Conservation (phyloP, 2,329 filamentous ascomycete genomes). For the Apiospora hydei region DNA sequence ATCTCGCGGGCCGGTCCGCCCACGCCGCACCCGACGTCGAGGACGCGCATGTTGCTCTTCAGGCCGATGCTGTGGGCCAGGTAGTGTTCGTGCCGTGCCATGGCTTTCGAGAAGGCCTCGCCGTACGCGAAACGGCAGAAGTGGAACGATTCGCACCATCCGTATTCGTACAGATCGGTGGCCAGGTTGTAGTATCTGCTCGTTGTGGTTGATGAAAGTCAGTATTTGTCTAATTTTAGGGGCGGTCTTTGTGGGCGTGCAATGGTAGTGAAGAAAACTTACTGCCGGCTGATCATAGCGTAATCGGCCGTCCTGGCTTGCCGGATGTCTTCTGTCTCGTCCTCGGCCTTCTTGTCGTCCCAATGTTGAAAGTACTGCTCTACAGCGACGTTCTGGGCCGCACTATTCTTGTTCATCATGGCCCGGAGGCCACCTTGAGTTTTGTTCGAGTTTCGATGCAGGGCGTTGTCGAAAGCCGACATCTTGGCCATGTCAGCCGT, state of each 20-base stretch:
- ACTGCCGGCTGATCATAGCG: slow-evolving; percentile 76
- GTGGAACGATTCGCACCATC: slow-evolving; percentile 79
- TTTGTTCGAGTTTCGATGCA: slow-evolving; percentile 67
- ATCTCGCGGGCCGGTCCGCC: slow-evolving; percentile 79
- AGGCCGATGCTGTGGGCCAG: slow-evolving; percentile 75
- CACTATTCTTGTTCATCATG: slow-evolving; percentile 71
- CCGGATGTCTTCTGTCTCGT: slow-evolving; percentile 67
- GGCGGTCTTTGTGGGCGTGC: background rate
- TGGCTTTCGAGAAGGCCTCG: slow-evolving; percentile 74
- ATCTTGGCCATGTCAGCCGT: slow-evolving; percentile 25
- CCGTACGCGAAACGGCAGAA: slow-evolving; percentile 78
- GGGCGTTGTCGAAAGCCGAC: slow-evolving; percentile 63
- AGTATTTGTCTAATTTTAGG: background rate
- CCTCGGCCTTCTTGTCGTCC: slow-evolving; percentile 71
- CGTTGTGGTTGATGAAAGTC: background rate
- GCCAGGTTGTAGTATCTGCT: slow-evolving; percentile 76
- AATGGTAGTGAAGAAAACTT: slow-evolving; percentile 41
- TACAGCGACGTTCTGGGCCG: slow-evolving; percentile 71
- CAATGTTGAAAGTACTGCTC: slow-evolving; percentile 84
- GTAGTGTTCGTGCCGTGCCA: slow-evolving; percentile 81
- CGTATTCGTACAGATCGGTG: slow-evolving; percentile 78
- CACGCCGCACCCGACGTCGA: slow-evolving; percentile 81
- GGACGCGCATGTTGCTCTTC: slow-evolving; percentile 69
- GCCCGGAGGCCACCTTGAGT: slow-evolving; percentile 65
- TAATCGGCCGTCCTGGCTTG: slow-evolving; percentile 72